phyloP scores from a whole-genome alignment of 768 basidiomycete species.

The Omphalotus guepiniiformis region DNA sequence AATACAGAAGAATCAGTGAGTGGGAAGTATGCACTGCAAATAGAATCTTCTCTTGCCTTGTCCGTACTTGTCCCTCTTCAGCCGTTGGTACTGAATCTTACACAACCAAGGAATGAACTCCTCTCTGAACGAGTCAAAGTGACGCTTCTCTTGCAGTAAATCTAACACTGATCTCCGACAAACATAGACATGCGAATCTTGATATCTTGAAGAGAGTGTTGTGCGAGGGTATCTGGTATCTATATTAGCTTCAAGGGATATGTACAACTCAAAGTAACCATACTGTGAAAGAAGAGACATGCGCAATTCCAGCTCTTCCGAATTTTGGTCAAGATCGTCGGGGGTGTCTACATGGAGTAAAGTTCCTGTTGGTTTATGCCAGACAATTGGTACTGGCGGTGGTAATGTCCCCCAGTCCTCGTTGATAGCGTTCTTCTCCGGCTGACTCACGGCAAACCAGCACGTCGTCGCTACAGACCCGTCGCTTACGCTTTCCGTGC shows the following conservation, averaged over 20 bases:
- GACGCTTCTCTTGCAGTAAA: constrained; percentile 58
- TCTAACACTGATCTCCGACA: constrained; percentile 75
- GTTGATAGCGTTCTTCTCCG: constrained; percentile 50
- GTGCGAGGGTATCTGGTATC: constrained; percentile 62
- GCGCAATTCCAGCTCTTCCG: constrained; percentile 67
- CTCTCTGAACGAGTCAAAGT: constrained; percentile 80
- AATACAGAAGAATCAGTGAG: constrained; percentile 1
- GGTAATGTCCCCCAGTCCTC: constrained; percentile 65
- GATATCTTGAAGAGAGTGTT: constrained; percentile 60
- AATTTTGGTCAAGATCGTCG: constrained; percentile 62
- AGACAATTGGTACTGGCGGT: constrained; percentile 51
- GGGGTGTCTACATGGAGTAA: constrained; percentile 71
- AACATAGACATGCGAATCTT: constrained; percentile 91
- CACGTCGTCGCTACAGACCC: constrained; percentile 62
- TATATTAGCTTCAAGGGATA: background rate
- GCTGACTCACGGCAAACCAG: constrained; percentile 50
- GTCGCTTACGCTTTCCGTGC: constrained; percentile 62
- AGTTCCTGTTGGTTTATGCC: constrained; percentile 62
- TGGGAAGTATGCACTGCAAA: background rate
- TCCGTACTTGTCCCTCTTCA: constrained; percentile 56
- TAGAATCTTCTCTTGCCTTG: constrained; percentile 34
- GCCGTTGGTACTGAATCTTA: constrained; percentile 73
- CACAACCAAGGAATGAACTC: constrained; percentile 93
- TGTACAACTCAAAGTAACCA: constrained; percentile 10
- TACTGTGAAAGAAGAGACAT: constrained; percentile 74